phyloP scores from a whole-genome alignment of 495 filamentous ascomycete genomes.

The Neurospora sp. region DNA sequence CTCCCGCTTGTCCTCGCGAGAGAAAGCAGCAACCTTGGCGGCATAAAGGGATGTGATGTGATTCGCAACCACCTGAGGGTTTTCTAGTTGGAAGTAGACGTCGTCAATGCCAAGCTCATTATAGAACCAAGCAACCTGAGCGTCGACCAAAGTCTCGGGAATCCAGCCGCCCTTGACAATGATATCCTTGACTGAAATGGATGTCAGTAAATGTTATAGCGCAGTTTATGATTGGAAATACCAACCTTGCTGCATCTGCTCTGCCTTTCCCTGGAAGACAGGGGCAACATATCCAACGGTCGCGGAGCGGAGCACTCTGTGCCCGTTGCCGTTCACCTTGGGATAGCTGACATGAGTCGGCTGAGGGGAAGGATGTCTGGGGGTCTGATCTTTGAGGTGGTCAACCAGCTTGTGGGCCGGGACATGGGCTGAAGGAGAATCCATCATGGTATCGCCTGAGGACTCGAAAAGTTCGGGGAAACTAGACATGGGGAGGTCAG shows the following conservation, averaged over 20 bases:
- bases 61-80: constrained; percentile 75
- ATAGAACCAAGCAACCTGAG: constrained; percentile 93
- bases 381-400: constrained; percentile 18
- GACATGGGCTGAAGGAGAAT: constrained; percentile 11
- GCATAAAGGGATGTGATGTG: constrained; percentile 95
- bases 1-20: constrained; percentile 83
- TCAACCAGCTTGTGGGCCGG: constrained; percentile 27
- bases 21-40: constrained; percentile 90
- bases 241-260: constrained; percentile 86
- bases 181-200: constrained; percentile 26
- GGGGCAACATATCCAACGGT: constrained; percentile 95
- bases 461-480: constrained; percentile 33
- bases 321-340: constrained; percentile 44
- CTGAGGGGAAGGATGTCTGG: constrained; percentile 70
- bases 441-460: constrained; percentile 24
- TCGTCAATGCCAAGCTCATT: constrained; percentile 95
- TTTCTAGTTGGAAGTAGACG: constrained; percentile 95
- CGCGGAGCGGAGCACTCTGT: constrained; percentile 68
- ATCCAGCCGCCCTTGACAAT: constrained; percentile 59
- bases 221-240: background rate
- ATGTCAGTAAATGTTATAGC: constrained; percentile 12
- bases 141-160: constrained; percentile 68
- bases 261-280: constrained; percentile 85
- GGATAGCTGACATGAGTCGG: constrained; percentile 83
- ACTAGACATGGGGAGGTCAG: constrained; percentile 33